Conservation (phyloP, 495 filamentous ascomycete genomes). For the Rusavskia elegans region DNA sequence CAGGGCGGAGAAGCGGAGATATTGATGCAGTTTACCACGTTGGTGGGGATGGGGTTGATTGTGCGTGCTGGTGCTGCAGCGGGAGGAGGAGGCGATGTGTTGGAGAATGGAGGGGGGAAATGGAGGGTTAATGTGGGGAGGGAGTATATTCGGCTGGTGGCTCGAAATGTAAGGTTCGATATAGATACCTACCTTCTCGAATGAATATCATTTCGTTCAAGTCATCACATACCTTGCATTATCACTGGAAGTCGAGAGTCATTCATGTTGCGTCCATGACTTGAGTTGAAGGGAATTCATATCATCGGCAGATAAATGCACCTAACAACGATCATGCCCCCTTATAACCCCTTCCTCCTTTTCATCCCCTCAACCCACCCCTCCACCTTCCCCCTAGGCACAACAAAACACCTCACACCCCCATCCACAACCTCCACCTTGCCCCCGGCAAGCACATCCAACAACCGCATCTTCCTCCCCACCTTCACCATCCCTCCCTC, state of each 20-base stretch:
- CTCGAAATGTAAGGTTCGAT: slow-evolving; percentile 54
- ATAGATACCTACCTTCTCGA: slow-evolving; percentile 56
- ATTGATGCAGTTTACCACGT: slow-evolving; percentile 59
- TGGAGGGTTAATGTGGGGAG: slow-evolving; percentile 64
- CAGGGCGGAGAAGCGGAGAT: slow-evolving; percentile 33
- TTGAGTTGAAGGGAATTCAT: no score
- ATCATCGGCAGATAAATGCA: no score
- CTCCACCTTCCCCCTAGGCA: slow-evolving; percentile 50
- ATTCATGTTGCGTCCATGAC: no score
- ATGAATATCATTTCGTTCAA: no score
- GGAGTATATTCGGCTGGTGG: slow-evolving; percentile 51
- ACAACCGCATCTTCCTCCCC: slow-evolving; percentile 64
- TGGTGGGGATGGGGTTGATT: slow-evolving; percentile 62
- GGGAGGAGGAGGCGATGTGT: slow-evolving; percentile 47
- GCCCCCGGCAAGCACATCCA: slow-evolving; percentile 58
- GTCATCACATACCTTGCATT: no score
- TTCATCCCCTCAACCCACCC: slow-evolving; percentile 80
- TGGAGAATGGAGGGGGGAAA: slow-evolving; percentile 43
- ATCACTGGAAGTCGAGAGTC: no score
- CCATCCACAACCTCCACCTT: slow-evolving; percentile 81
- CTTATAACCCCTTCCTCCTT: slow-evolving; percentile 41
- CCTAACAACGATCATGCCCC: no score
- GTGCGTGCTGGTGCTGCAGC: slow-evolving; percentile 37
- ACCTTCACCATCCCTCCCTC: slow-evolving; percentile 72
- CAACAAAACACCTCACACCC: slow-evolving; percentile 60